Evolutionary conservation across 257 asterid genomes (phyloP).

Genomic region (Solanum stenotomum): DNA sequence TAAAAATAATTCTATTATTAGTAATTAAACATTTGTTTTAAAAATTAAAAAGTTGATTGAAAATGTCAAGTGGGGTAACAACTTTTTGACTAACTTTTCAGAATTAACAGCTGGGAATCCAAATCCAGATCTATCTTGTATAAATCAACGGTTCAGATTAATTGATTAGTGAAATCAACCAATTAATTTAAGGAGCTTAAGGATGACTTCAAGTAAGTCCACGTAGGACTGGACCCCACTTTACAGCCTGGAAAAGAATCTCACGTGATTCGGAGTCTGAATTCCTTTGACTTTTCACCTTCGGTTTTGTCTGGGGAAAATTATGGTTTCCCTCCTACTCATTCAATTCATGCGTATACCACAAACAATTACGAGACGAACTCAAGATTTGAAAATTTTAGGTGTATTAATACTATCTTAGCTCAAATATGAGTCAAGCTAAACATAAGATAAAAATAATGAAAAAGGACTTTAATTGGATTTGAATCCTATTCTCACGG

Average conservation of each 20-base stretch:
- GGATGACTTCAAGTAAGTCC: conserved; percentile 40
- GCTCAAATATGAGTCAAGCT: no score
- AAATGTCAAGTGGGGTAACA: not conserved
- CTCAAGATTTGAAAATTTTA: rapidly evolving
- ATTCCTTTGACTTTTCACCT: conserved; percentile 34
- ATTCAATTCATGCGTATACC: conserved; percentile 16
- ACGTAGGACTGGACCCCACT: conserved; percentile 30
- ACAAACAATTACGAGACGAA: rapidly evolving
- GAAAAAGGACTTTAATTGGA: no score
- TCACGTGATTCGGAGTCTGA: conserved; percentile 45
- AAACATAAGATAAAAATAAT: no score
- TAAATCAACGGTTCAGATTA: conserved; percentile 23
- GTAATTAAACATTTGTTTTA: not conserved
- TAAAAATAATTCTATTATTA: not conserved
- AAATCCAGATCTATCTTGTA: not conserved
- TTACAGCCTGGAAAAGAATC: conserved; percentile 49
- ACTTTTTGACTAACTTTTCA: conserved; percentile 5
- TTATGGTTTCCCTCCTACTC: conserved; percentile 12
- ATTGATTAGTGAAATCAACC: not conserved
- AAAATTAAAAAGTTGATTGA: not conserved
- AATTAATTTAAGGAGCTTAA: conserved; percentile 13
- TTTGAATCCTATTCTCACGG: no score
- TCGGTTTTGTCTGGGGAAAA: not conserved
- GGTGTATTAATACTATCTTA: no score
- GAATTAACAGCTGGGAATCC: conserved; percentile 26